Conservation (phyloP, 495 filamentous ascomycete species). For the Aspergillus campestris region DNA sequence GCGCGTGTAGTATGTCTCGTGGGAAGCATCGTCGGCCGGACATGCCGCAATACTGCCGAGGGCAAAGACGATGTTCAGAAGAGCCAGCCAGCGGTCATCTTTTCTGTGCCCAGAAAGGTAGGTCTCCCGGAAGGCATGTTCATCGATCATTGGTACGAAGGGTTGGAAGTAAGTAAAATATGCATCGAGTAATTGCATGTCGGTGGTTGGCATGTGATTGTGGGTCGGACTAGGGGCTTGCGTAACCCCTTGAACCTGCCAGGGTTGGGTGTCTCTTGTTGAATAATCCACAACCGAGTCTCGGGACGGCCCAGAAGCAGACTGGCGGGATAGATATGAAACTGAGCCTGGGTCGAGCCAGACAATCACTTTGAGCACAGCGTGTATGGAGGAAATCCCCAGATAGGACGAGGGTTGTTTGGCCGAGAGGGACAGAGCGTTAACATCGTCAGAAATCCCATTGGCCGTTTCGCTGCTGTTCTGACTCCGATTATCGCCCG, state of each 20-base stretch:
- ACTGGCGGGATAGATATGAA: slow-evolving; percentile 43
- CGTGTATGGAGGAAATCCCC: slow-evolving; percentile 74
- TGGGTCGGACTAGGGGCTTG: slow-evolving; percentile 22
- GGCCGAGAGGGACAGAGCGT: slow-evolving; percentile 66
- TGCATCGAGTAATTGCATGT: slow-evolving; percentile 57
- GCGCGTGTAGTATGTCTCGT: slow-evolving; percentile 63
- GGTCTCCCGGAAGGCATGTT: slow-evolving; percentile 62
- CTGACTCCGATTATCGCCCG: slow-evolving; percentile 15
- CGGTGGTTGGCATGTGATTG: slow-evolving; percentile 21
- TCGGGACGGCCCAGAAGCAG: slow-evolving; percentile 17
- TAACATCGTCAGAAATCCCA: slow-evolving; percentile 71
- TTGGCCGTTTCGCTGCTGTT: slow-evolving; percentile 45
- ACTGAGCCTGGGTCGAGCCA: slow-evolving; percentile 60
- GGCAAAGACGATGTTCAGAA: slow-evolving; percentile 76
- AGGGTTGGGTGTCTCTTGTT: slow-evolving; percentile 20
- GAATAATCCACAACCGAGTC: slow-evolving; percentile 10
- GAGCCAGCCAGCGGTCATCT: slow-evolving; percentile 65
- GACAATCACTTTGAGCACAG: slow-evolving; percentile 72
- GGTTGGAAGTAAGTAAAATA: slow-evolving; percentile 73
- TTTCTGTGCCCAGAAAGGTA: slow-evolving; percentile 58
- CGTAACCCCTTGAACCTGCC: slow-evolving; percentile 17
- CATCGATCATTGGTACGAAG: slow-evolving; percentile 70
- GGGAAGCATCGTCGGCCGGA: slow-evolving; percentile 60
- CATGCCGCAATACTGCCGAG: slow-evolving; percentile 65
- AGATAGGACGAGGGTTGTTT: slow-evolving; percentile 68